Conservation (phyloP, 148 eudicot species). For the Agrostemma githago region DNA sequence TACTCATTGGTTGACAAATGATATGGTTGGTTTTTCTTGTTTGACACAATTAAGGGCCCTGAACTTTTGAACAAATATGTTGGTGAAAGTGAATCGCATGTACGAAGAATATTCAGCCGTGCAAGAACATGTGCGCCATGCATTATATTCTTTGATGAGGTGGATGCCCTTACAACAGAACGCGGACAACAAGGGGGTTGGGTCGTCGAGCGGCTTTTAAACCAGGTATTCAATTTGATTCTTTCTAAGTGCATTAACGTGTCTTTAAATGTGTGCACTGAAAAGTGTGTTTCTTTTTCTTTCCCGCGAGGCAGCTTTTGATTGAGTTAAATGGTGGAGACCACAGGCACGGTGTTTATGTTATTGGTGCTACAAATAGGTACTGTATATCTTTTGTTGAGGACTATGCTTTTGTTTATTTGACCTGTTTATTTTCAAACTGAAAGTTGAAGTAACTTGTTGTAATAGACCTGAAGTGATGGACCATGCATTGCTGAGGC, state of each 20-base stretch:
- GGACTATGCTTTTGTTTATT: not conserved
- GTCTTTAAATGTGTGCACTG: conserved; percentile 11
- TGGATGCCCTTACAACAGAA: conserved; percentile 75
- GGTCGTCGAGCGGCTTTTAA: conserved; percentile 72
- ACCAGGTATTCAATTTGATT: conserved; percentile 41
- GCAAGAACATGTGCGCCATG: conserved; percentile 93
- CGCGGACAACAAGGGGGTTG: conserved; percentile 76
- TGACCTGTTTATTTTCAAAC: not conserved
- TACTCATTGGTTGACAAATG: not conserved
- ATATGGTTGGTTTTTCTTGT: conserved; percentile 12
- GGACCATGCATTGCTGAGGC: conserved; percentile 67
- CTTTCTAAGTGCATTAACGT: not conserved
- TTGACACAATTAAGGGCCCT: conserved; percentile 54
- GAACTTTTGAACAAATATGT: conserved; percentile 82
- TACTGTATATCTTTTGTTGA: conserved; percentile 8
- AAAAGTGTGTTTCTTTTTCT: conserved; percentile 10
- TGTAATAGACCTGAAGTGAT: conserved; percentile 71
- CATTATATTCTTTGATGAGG: conserved; percentile 96
- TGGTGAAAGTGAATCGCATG: conserved; percentile 83
- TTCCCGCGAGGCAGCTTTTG: conserved; percentile 51
- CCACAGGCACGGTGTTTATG: conserved; percentile 65
- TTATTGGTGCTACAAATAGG: conserved; percentile 96
- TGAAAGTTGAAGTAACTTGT: not conserved
- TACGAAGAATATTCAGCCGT: conserved; percentile 70
- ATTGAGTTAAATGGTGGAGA: conserved; percentile 80